Evolutionary conservation across 73 alveolate species (phyloP).

Genomic region (Symbiodinium pilosum): DNA sequence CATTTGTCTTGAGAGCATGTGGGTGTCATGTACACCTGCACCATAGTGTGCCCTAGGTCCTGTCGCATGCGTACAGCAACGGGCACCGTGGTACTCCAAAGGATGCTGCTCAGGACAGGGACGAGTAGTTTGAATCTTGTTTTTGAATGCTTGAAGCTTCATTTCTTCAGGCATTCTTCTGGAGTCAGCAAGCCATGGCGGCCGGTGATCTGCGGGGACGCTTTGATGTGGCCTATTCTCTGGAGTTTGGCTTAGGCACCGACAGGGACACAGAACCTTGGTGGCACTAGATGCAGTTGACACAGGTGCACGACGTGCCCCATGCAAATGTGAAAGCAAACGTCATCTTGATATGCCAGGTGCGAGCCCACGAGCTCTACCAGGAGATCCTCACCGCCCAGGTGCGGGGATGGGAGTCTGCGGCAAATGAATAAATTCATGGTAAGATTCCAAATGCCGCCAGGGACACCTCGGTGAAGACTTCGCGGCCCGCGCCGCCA

Average conservation of each 20-base stretch:
- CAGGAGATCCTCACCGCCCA: constrained; percentile 45
- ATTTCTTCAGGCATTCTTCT: constrained; percentile 9
- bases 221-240: constrained; percentile 47
- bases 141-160: neutral
- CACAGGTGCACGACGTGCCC: neutral
- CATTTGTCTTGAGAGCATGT: too few species aligned
- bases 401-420: neutral
- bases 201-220: constrained; percentile 39
- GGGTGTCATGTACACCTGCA: too few species aligned
- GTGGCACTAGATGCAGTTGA: neutral
- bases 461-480: neutral
- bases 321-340: too few species aligned
- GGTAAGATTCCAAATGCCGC: neutral
- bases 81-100: constrained; percentile 67
- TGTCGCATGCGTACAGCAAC: constrained; percentile 61
- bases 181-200: constrained; percentile 47
- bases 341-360: too few species aligned
- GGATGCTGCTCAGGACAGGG: constrained; percentile 17
- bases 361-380: constrained; percentile 8
- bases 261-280: neutral
- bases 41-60: neutral
- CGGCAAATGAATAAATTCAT: neutral
- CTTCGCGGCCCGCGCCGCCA: constrained; percentile 21
- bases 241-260: constrained; percentile 37
- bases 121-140: too few species aligned